A percentile compares a stretch with the other conserved stretches of the same genome.
These are phyloP conservation scores for Nicotiana attenuata DNA, from an alignment of 257 asterid species.

Conservation along the genomic window DNA sequence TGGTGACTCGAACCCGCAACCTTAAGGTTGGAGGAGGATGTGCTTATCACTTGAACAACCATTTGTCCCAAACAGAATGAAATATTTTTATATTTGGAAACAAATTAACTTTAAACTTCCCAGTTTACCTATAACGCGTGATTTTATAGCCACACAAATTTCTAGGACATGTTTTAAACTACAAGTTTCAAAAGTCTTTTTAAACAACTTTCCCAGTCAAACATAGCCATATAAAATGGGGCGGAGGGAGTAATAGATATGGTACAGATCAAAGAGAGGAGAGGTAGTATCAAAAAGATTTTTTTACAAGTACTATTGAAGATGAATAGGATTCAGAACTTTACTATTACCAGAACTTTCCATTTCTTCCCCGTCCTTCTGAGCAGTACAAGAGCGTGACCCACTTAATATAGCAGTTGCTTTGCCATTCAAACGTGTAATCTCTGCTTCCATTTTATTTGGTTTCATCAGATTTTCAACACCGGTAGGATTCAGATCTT, in stretches of 20 bases:
- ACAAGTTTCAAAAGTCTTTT: too few species aligned
- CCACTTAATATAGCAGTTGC: conserved; percentile 19
- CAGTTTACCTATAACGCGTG: too few species aligned
- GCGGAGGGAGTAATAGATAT: not conserved
- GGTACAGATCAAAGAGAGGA: not conserved
- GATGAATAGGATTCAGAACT: not conserved
- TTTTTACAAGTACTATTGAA: not conserved
- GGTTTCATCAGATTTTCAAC: conserved; percentile 13
- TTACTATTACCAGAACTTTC: conserved; percentile 12
- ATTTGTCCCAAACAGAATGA: too few species aligned
- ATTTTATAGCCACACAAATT: too few species aligned
- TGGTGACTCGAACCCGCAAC: too few species aligned
- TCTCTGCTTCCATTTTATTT: conserved; percentile 17
- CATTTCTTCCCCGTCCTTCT: conserved; percentile 16
- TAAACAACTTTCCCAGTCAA: too few species aligned
- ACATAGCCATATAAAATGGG: too few species aligned
- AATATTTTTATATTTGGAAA: too few species aligned
- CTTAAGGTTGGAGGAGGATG: too few species aligned
- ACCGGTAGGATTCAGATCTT: not conserved
- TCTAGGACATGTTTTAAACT: too few species aligned
- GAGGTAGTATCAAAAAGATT: not conserved
- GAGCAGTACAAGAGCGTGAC: conserved; percentile 21
- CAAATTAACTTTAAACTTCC: too few species aligned
- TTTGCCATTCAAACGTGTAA: conserved; percentile 20
- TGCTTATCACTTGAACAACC: too few species aligned